Evolutionary conservation across 305 asterid genomes (phyloP).

Genomic region (Fraxinus baroniana): DNA sequence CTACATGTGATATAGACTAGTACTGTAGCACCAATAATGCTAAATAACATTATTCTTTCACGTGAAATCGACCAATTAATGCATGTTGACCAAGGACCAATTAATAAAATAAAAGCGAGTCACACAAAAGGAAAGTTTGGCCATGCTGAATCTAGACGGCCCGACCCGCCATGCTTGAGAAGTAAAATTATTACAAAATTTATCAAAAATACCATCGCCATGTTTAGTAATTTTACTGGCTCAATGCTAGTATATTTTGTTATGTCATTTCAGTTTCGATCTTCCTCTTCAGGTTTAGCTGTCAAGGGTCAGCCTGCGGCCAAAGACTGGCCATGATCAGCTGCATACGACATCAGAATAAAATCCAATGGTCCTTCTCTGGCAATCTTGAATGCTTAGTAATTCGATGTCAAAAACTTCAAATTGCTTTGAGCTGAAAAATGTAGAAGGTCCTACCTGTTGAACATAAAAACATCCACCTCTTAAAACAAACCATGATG

Average conservation of each 20-base stretch:
- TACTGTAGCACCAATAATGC: background rate
- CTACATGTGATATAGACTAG: background rate
- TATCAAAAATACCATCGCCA: background rate
- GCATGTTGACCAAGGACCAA: too few species aligned
- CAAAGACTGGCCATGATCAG: slow-evolving; percentile 29
- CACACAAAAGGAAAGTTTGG: background rate
- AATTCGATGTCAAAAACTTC: slow-evolving; percentile 93
- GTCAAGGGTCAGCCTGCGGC: background rate
- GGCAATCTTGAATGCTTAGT: slow-evolving; percentile 82
- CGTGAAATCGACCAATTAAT: background rate
- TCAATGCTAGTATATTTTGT: background rate
- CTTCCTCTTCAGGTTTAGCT: background rate
- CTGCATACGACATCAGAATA: slow-evolving; percentile 86
- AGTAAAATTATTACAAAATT: background rate
- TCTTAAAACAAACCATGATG: slow-evolving; percentile 6
- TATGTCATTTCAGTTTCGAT: background rate
- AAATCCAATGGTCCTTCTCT: slow-evolving; percentile 84
- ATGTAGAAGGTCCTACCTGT: slow-evolving; percentile 98
- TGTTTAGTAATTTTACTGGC: background rate
- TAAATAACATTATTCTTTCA: background rate
- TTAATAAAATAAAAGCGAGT: too few species aligned
- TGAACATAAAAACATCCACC: slow-evolving; percentile 7
- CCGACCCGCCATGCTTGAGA: background rate
- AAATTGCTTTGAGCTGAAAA: slow-evolving; percentile 93
- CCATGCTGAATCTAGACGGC: background rate